Evolutionary conservation across 1,284 basidiomycete species (phyloP), one percentile per base, ranked within the genome.

Genomic region (Cryptococcus depauperatus): DNA sequence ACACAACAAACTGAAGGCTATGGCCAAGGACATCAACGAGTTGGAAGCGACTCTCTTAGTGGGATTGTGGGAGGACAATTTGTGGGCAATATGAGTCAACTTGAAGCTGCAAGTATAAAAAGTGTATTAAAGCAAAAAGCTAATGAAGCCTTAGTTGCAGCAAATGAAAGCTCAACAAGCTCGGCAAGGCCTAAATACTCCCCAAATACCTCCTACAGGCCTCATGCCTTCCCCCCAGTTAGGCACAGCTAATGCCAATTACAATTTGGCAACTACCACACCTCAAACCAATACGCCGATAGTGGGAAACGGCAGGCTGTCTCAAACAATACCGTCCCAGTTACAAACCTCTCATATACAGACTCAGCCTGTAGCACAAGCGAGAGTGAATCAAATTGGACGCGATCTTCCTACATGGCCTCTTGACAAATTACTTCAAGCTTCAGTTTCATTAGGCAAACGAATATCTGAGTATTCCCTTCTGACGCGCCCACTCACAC

Each of bases 131-230:
- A 26, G 18, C 19, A 11, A 27, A 22, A 22, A 16, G 44, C 19
- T 43, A n/a, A 28, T 26, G 4, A 19, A 22, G 25, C 6, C n/a
- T 26, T 18, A 47, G 43, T 44, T 50, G 4, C 48, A 50, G 29
- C 48, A 50, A 33, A 41, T 50, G 41, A 50, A 50, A 18, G 48
- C 46, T 35, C 45, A 43, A 13, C 48, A 54, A 27, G 34, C 44
- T 21, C 44, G 47, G 21, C 19, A 28, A 13, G 48, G 48, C 13
- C 26, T 50, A 14, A 46, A 51, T 18, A 54, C 52, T 8, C 52
- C 52, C 18, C 48, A 54, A 35, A 48, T 48, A 41, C 14, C 26
- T 10, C 44, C 42, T 27, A 37, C 23, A 32, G 43, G 50, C 10
- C 46, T 47, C 4, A 44, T 48, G 19, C 5, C 44, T 18, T 54